These are phyloP conservation scores for Phytophthora sansomeana DNA, from an alignment of 352 stramenopile species.

Conservation along the genomic window DNA sequence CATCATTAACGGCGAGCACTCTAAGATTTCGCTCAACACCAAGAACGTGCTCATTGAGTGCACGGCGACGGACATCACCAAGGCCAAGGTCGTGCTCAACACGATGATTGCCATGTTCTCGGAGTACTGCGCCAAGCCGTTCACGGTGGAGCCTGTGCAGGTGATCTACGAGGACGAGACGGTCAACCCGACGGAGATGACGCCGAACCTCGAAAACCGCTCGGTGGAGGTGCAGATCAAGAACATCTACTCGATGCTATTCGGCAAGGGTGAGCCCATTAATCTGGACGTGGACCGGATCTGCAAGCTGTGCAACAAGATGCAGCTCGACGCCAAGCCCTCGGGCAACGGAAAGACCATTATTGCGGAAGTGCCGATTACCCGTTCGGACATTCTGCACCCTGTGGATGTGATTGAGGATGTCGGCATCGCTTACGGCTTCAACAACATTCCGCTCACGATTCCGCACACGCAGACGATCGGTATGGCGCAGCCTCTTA, in stretches of 20 bases:
- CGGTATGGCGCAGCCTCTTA: slow-evolving; percentile 96
- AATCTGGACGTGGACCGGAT: slow-evolving; percentile 91
- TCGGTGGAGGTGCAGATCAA: slow-evolving; percentile 86
- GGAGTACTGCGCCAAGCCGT: slow-evolving; percentile 97
- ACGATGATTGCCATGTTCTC: slow-evolving; percentile 99
- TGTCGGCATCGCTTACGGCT: slow-evolving; percentile 99
- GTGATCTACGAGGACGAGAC: slow-evolving; percentile 96
- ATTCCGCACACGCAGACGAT: slow-evolving; percentile 97
- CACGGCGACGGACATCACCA: slow-evolving; percentile 99
- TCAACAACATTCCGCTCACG: slow-evolving; percentile 98
- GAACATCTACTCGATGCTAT: slow-evolving; percentile 91
- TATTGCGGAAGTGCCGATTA: slow-evolving; percentile 96
- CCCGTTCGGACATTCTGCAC: slow-evolving; percentile 98
- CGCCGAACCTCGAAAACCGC: slow-evolving; percentile 94
- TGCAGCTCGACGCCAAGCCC: slow-evolving; percentile 95
- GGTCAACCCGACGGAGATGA: slow-evolving; percentile 77
- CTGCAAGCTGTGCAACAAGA: slow-evolving; percentile 96
- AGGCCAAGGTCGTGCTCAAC: slow-evolving; percentile 99
- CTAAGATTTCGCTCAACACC: slow-evolving; percentile 96
- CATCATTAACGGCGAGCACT: slow-evolving; percentile 99
- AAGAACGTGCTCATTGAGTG: slow-evolving; percentile 99
- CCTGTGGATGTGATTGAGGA: slow-evolving; percentile 99
- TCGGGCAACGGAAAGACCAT: slow-evolving; percentile 77
- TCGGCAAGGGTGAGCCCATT: slow-evolving; percentile 75
- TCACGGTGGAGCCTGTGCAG: slow-evolving; percentile 97